Base-by-base conservation (phyloP, 345 rosid genomes). In the Anacardium occidentale region DNA sequence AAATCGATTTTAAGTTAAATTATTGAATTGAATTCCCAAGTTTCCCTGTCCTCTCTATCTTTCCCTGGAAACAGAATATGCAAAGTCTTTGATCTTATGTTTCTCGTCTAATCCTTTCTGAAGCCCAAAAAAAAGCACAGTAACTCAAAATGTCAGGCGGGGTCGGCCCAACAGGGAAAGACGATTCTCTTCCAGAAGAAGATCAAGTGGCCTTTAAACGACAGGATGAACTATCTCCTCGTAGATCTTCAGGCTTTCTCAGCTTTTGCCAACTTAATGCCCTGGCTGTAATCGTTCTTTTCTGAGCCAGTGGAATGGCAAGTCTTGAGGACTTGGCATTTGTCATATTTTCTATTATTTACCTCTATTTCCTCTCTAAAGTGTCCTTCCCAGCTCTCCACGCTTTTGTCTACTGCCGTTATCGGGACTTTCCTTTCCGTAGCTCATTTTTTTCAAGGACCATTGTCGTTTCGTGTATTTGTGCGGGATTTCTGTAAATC, bases 401-500 rank as follows among this genome's bases (percentile, higher is more conserved):
- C n/a, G n/a, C n/a, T 47, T 47, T 47, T 10, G 11, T 1, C 14
- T 10, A 10, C 51, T 0, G 96, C 88, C 8, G 22, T 87, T 48
- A 62, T 89, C 48, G 99, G 99, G 0, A 86, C 91, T 6, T 62
- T 77, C 26, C 84, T 92, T 53, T 97, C 98, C 20, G 70, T 88
- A 66, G 86, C 83, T 1, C 91, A 92, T 78, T 88, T 95, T 68
- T 79, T 86, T 18, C 85, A 91, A 76, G 97, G 98, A n/a, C n/a
- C n/a, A n/a, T n/a, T n/a, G n/a, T n/a, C n/a, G n/a, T n/a, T n/a
- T n/a, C n/a, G n/a, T n/a, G n/a, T n/a, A n/a, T n/a, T n/a, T n/a
- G n/a, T n/a, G n/a, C n/a, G n/a, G n/a, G n/a, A n/a, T 89, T 80
- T 89, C 21, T 95, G 88, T 75, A 95, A 91, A 78, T 81, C 93